Evolutionary conservation across 257 asterid species (phyloP), one percentile per base, ranked within the genome.

Genomic region (Nicotiana otophora): DNA sequence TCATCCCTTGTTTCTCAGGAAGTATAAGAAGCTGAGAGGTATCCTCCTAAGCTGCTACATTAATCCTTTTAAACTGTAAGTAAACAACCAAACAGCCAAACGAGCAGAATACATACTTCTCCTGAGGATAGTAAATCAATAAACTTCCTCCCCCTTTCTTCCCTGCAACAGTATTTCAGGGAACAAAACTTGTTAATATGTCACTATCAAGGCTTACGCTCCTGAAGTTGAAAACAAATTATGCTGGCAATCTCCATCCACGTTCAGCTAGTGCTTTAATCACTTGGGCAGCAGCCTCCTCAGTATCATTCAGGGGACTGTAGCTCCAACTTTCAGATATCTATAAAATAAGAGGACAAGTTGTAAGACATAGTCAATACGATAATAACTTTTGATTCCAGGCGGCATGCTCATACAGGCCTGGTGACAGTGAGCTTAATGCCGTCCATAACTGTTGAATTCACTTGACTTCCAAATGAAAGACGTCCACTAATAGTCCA

Each of bases 261-360:
- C 91, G 90, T 62, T 86, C 89, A 0, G 89, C 92, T 33, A 91
- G 88, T 77, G 93, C 94, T 66, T 85, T 84, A 14, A 85, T 87
- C 84, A 94, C 93, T 80, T 85, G 93, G 65, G 61, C 88, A 19
- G 97, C 97, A 60, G 96, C 97, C 78, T 83, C 91, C 84, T 88
- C 81, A n/a, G 88, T 87, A 84, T 93, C 98, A 78, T 88, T 80
- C 54, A 93, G 92, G 67, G 97, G 97, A 83, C 87, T 46, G 80
- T 93, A 94, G 68, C 80, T 82, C 98, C 98, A 94, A 31, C 83
- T 86, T 57, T 90, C 94, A 48, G 87, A 82, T 55, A 93, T 88
- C 97, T 94, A 90, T 69, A 85, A 76, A 86, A 69, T 48, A 66
- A 84, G 70, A 61, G 30, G 30, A 75, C 12, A 72, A 53, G 81